phyloP scores from a whole-genome alignment of 208 protist genomes.

The Acanthamoeba castellanii region DNA sequence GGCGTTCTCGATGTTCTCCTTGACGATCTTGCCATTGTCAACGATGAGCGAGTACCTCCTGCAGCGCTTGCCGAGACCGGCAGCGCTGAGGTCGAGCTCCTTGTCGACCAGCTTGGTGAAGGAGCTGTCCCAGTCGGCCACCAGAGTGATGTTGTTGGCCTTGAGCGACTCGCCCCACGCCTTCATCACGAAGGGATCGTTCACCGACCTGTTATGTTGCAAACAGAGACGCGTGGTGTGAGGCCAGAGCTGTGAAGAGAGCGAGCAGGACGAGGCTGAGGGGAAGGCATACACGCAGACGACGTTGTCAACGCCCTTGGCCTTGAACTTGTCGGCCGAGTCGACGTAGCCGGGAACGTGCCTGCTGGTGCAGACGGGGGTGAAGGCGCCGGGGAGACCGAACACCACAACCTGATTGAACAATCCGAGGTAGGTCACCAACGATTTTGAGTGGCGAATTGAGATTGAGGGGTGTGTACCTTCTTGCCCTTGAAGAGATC shows the following conservation, averaged over 20 bases:
- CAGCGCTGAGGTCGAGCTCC: conserved; percentile 71
- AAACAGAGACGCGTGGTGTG: neutral
- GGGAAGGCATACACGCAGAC: conserved; percentile 54
- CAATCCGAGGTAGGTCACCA: neutral
- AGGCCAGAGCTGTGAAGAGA: neutral
- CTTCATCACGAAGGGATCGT: conserved; percentile 76
- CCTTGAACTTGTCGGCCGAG: conserved; percentile 63
- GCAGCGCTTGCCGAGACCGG: conserved; percentile 71
- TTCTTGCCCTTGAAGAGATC: conserved; percentile 72
- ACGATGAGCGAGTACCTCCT: conserved; percentile 70
- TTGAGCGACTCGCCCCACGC: conserved; percentile 70
- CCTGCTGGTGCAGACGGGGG: conserved; percentile 70
- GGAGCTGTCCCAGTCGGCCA: conserved; percentile 70
- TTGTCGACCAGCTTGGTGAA: conserved; percentile 72
- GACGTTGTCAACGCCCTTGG: conserved; percentile 69
- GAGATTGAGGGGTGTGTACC: neutral
- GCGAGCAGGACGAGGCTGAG: neutral
- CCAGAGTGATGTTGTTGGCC: conserved; percentile 44
- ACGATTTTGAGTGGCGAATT: neutral
- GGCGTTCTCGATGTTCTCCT: conserved; percentile 64
- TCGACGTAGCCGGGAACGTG: conserved; percentile 66
- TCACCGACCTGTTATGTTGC: conserved; percentile 6
- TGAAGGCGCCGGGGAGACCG: conserved; percentile 66
- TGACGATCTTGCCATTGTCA: conserved; percentile 75
- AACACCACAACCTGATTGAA: conserved; percentile 62